A percentile compares a stretch with the other conserved stretches of the same genome.
Conservation (phyloP, 495 filamentous ascomycete species). For the Daldinia bambusicola region DNA sequence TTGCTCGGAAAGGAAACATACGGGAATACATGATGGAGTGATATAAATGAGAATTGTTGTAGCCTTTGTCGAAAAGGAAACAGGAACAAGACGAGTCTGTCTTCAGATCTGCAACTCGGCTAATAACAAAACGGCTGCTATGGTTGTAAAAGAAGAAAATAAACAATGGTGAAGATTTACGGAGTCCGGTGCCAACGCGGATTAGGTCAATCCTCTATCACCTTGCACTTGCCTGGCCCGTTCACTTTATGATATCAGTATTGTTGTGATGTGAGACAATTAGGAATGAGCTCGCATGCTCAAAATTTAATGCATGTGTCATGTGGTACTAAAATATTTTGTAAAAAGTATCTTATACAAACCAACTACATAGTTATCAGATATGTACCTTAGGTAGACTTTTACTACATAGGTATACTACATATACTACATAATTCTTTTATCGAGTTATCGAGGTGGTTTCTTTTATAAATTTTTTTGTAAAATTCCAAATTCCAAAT, state of each 20-base stretch:
- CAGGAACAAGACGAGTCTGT: neutral
- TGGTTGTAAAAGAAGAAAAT: neutral
- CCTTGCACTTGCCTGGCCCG: neutral
- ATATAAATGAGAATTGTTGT: neutral
- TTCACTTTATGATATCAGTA: neutral
- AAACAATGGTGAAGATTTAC: neutral
- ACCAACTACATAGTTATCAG: no score
- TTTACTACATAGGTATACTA: no score
- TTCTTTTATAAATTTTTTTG: no score
- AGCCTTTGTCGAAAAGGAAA: neutral
- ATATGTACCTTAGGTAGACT: no score
- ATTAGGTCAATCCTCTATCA: neutral
- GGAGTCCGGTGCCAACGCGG: slow-evolving; percentile 1
- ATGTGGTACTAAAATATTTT: slow-evolving; percentile 18
- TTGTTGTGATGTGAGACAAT: slow-evolving; percentile 13
- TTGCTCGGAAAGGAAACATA: neutral
- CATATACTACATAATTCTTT: slow-evolving; percentile 18
- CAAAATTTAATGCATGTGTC: slow-evolving; percentile 7
- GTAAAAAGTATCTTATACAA: neutral
- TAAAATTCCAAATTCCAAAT: neutral
- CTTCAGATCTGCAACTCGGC: neutral
- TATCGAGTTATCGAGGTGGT: slow-evolving; percentile 30
- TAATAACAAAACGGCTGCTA: neutral
- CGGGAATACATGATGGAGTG: neutral
- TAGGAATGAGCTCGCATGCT: slow-evolving; percentile 26